Evolutionary conservation across 2,329 filamentous ascomycete species (phyloP), one percentile per base, ranked within the genome.

Genomic region (Pleomassaria siparia): DNA sequence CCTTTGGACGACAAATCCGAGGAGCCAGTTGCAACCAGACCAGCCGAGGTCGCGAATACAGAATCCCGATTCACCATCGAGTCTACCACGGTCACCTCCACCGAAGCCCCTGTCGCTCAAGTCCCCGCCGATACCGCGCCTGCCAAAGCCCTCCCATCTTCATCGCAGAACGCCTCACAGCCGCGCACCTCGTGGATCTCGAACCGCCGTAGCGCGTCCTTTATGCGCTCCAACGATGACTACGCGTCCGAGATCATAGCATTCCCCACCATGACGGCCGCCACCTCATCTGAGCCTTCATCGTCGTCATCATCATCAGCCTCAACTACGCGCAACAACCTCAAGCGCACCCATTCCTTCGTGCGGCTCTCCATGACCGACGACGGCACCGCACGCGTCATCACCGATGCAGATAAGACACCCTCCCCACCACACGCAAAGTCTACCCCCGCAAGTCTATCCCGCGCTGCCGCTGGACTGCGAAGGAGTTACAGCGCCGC

Each of bases 371-470:
- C 89, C 1, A 84, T 94, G 63, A 94, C 89, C 15, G 80, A 91
- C 25, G 90, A 96, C 63, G 92, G 92, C 56, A 92, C 91, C 64
- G 92, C 92, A n/a, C 87, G 92, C 61, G 79, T 96, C 43, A 83
- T 91, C 18, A 83, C 81, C 13, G 78, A 86, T 45, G 80, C 86
- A 52, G 83, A 86, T 53, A 77, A 80, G 24, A 87, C 86, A 2
- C 87, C 88, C 2, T 89, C 87, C 1, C 86, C 84, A 43, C 82
- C 78, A 49, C 76, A 79, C 59, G 72, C 74, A 59, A 74, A 74
- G 56, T 79, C 74, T 49, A 77, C 69, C 50, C 78, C 74, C 60
- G 74, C 74, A 13, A 54, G 54, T 9, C 63, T 63, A 39, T 59
- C 65, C 8, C 63, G 64, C 29, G 65, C 60, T 30, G 59, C 65